Percentiles rank a stretch among this genome's conserved stretches.
phyloP scores from a whole-genome alignment of 2,329 filamentous ascomycete species.

The Zasmidium cellare region DNA sequence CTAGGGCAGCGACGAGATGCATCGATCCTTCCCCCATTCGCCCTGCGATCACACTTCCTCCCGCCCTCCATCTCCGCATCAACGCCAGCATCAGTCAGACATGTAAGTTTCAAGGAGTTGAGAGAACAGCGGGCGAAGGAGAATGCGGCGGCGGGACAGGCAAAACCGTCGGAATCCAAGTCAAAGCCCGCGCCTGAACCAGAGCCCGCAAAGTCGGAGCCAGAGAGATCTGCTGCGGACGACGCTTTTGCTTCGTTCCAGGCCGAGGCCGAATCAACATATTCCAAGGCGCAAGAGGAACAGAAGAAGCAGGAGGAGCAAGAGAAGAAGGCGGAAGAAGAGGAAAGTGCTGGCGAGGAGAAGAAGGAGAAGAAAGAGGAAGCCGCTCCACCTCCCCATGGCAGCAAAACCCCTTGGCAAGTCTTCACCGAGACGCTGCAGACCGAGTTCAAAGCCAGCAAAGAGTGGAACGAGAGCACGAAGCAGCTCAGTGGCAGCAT shows the following conservation, averaged over 20 bases:
- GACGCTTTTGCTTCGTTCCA: constrained; percentile 36
- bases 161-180: constrained; percentile 34
- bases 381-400: constrained; percentile 90
- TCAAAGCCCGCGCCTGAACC: constrained; percentile 33
- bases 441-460: constrained; percentile 90
- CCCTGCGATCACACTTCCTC: constrained; percentile 46
- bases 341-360: constrained; percentile 47
- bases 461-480: constrained; percentile 98
- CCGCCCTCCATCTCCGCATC: constrained; percentile 44
- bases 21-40: constrained; percentile 31
- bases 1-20: constrained; percentile 29
- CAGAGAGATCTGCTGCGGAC: constrained; percentile 33
- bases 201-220: constrained; percentile 34
- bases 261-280: constrained; percentile 43
- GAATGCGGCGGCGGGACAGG: constrained; percentile 36
- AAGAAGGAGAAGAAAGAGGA: constrained; percentile 64
- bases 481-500: constrained; percentile 89
- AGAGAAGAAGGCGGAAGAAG: constrained; percentile 39
- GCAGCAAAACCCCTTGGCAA: constrained; percentile 97
- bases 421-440: constrained; percentile 98
- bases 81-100: constrained; percentile 42
- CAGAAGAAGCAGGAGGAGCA: constrained; percentile 46
- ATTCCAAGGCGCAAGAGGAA: constrained; percentile 36
- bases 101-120: constrained; percentile 45
- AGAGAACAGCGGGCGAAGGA: constrained; percentile 37